Conservation (phyloP, 208 protist species). For the Trypanosomatidae sp. region DNA sequence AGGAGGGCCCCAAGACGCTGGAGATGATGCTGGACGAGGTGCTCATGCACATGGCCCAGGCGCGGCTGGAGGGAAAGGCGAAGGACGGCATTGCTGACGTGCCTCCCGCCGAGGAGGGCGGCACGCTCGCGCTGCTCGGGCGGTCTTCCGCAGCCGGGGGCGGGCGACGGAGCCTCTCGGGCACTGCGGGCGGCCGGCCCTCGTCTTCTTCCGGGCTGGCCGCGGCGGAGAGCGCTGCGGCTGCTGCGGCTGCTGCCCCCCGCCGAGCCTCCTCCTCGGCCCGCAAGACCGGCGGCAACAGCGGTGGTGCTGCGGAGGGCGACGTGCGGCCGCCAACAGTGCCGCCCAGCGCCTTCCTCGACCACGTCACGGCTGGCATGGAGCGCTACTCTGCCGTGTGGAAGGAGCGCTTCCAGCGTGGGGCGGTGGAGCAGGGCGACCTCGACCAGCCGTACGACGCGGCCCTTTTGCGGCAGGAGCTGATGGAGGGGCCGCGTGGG, state of each 20-base stretch:
- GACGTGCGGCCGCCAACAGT: conserved; percentile 36
- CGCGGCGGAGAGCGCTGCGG: too few species aligned
- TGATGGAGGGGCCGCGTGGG: conserved; percentile 86
- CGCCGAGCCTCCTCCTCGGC: too few species aligned
- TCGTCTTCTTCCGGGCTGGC: too few species aligned
- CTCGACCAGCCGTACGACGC: conserved; percentile 83
- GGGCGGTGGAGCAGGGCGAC: conserved; percentile 57
- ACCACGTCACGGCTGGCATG: conserved; percentile 40
- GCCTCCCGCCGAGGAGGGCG: conserved; percentile 86
- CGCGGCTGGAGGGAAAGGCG: conserved; percentile 78
- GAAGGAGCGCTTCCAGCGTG: conserved; percentile 57
- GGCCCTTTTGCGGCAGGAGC: conserved; percentile 65
- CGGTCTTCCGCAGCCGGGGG: too few species aligned
- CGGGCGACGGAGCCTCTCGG: too few species aligned
- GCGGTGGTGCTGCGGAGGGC: too few species aligned
- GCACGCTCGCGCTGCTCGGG: conserved; percentile 68
- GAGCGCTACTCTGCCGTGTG: conserved; percentile 78
- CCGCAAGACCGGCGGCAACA: too few species aligned
- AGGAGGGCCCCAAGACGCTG: conserved; percentile 93
- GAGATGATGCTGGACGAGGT: conserved; percentile 94
- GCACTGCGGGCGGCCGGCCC: too few species aligned
- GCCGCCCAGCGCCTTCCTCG: conserved; percentile 57
- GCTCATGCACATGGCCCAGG: conserved; percentile 91
- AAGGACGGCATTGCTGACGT: conserved; percentile 67
- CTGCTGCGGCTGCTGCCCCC: too few species aligned